These are phyloP conservation scores for Trichosporon asahii DNA, from an alignment of 1,284 basidiomycete species.

Conservation along the genomic window DNA sequence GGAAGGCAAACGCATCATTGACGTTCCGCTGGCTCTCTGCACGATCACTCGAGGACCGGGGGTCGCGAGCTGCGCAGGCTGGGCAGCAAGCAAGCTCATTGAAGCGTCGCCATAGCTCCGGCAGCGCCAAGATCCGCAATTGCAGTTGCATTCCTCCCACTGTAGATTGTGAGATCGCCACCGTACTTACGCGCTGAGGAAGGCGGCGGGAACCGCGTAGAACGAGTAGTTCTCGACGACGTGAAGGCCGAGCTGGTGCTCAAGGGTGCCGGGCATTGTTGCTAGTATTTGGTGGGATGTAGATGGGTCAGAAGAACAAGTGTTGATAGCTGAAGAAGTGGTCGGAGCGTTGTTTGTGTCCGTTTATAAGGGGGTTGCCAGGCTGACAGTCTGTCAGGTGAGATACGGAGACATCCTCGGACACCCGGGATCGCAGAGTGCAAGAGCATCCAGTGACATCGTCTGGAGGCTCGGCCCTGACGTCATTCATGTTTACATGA, in stretches of 20 bases:
- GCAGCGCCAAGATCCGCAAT: no score
- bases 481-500: not conserved
- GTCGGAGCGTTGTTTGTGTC: not conserved
- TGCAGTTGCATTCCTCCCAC: not conserved
- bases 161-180: not conserved
- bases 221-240: conserved; percentile 27
- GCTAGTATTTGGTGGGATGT: not conserved
- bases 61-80: no score
- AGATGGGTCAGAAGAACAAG: not conserved
- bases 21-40: not conserved
- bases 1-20: not conserved
- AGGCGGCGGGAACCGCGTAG: conserved; percentile 38
- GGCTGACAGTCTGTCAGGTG: not conserved
- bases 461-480: not conserved
- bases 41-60: not conserved
- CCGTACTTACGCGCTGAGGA: conserved; percentile 26
- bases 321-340: not conserved
- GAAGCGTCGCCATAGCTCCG: not conserved
- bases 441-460: not conserved
- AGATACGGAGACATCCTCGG: not conserved
- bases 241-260: conserved; percentile 6
- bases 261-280: conserved; percentile 3
- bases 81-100: not conserved
- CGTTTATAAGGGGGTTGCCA: not conserved
- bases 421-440: not conserved